Evolutionary conservation across 2,329 filamentous ascomycete genomes (phyloP), one percentile per base, ranked within the genome.

Genomic region (Podosphaera fusca): DNA sequence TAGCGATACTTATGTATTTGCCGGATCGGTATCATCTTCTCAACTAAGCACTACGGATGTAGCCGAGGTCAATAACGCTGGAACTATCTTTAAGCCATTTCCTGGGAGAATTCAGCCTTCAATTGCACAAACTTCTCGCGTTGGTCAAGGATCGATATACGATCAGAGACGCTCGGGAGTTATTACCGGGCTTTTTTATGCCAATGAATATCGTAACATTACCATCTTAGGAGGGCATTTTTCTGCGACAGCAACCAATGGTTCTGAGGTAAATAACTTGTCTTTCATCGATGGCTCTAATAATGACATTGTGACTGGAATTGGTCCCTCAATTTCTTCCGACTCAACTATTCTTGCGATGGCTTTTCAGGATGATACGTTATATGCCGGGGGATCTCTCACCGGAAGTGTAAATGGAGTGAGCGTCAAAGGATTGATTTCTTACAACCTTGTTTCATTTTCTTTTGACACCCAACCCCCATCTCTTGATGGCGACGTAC

Each of bases 181-280:
- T n/a, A 74, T 83, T 30, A 80, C 85, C 6, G 92, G 87, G 35
- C 71, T 81, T 1, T 95, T 94, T 66, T 87, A 94, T 68, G 78
- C 76, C 45, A 74, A 76, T 14, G 78, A 80, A 60, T 74, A 73
- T 58, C 77, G 79, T 61, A 95, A 95, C 68, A 75, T 94, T 58
- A 96, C 92, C 0, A 78, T 96, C 45, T 74, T 96, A 34, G 92
- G 82, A 54, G 92, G 92, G 1, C 87, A 88, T 64, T 98, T 98
- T 67, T 78, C 78, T 6, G 82, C 86, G 0, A 79, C 74, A 35
- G 78, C 78, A 12, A 76, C 76, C 6, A 78, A 89, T 62, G 85
- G 82, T 30, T 80, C 82, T 2, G 74, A 75, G 4, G 75, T 95
- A 59, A 75, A 87, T 62, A 96, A 95, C 64, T 72, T 98, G 14